These are phyloP conservation scores for Begonia loranthoides DNA, from an alignment of 306 rosid species.

Conservation along the genomic window DNA sequence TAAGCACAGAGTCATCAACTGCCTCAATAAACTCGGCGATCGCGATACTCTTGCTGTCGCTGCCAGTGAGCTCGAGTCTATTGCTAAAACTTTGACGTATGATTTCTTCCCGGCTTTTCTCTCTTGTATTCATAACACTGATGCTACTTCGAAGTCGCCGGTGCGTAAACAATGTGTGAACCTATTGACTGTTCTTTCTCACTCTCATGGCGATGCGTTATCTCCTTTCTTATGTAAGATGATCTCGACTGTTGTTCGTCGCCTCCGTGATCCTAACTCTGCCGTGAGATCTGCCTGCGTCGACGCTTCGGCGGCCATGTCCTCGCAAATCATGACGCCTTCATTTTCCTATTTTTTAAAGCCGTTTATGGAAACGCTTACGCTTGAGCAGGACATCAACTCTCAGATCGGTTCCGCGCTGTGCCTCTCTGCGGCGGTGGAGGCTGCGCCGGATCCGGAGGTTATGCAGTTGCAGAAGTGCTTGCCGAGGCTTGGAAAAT, in stretches of 20 bases:
- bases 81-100: constrained; percentile 37
- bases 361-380: constrained; percentile 75
- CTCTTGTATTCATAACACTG: constrained; percentile 73
- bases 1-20: constrained; percentile 61
- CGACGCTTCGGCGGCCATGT: constrained; percentile 65
- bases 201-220: constrained; percentile 64
- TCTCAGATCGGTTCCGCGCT: constrained; percentile 95
- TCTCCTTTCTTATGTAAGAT: constrained; percentile 62
- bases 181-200: constrained; percentile 40
- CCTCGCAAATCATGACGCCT: constrained; percentile 59
- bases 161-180: constrained; percentile 79
- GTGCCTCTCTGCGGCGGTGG: constrained; percentile 82
- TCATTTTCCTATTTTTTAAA: constrained; percentile 49
- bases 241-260: constrained; percentile 72
- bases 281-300: constrained; percentile 75
- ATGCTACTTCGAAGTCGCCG: constrained; percentile 64
- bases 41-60: constrained; percentile 86
- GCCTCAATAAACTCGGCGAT: constrained; percentile 86
- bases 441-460: constrained; percentile 66
- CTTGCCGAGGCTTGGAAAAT: constrained; percentile 61
- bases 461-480: constrained; percentile 35
- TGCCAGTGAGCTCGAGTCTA: constrained; percentile 55
- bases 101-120: constrained; percentile 69
- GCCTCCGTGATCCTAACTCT: constrained; percentile 73
- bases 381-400: constrained; percentile 62